phyloP scores from a whole-genome alignment of 768 basidiomycete species.

The Mycena rebaudengoi region DNA sequence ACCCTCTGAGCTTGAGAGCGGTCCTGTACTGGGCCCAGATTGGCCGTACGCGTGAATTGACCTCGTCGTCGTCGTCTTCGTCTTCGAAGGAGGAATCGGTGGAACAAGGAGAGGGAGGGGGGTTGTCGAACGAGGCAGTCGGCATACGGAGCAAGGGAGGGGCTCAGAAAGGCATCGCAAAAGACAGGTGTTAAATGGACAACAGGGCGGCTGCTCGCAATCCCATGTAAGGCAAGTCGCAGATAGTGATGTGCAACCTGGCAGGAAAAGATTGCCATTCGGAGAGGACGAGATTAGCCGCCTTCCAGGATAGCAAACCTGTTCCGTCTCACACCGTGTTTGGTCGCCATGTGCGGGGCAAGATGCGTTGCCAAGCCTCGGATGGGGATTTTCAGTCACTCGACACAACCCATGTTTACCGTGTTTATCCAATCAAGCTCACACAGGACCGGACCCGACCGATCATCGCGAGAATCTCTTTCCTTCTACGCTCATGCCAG shows the following conservation, averaged over 20 bases:
- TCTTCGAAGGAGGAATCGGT: slow-evolving; percentile 59
- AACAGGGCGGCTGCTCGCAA: background rate
- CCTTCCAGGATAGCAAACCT: slow-evolving; percentile 10
- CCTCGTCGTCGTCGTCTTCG: slow-evolving; percentile 54
- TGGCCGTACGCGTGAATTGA: slow-evolving; percentile 67
- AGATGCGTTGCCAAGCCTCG: too few relatives aligned
- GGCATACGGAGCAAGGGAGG: background rate
- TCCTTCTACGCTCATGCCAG: slow-evolving; percentile 16
- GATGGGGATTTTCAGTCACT: too few relatives aligned
- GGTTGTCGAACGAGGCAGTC: background rate
- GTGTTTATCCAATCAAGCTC: too few relatives aligned
- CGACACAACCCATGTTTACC: too few relatives aligned
- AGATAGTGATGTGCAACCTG: too few relatives aligned
- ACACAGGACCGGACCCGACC: background rate
- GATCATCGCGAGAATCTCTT: slow-evolving; percentile 5
- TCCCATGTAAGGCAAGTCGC: slow-evolving; percentile 18
- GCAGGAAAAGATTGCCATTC: slow-evolving; percentile 10
- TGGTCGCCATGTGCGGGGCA: too few relatives aligned
- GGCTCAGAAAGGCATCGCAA: background rate
- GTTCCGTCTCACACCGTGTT: too few relatives aligned
- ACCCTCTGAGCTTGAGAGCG: slow-evolving; percentile 59
- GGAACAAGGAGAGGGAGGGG: slow-evolving; percentile 31
- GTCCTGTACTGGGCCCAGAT: slow-evolving; percentile 66
- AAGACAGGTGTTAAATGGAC: slow-evolving; percentile 6
- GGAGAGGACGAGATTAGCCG: slow-evolving; percentile 4